Percentiles rank a stretch among this genome's conserved stretches.
Evolutionary conservation across 768 basidiomycete species (phyloP).

Genomic region (Suillus spraguei): DNA sequence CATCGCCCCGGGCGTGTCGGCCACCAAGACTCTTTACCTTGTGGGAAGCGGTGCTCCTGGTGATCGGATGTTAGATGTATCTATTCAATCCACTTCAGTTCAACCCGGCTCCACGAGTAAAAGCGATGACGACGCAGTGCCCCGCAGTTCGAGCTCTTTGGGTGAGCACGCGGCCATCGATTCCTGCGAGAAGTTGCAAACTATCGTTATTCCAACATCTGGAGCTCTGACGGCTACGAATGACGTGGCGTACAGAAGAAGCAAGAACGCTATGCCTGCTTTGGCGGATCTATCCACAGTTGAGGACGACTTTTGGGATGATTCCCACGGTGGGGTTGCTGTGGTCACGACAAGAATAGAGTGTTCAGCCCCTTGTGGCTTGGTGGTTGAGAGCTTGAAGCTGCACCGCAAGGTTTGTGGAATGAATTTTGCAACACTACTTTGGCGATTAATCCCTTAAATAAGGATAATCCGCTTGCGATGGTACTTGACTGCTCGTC

Average conservation of each 20-base stretch:
- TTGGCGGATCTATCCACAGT: slow-evolving; percentile 57
- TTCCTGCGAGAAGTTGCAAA: slow-evolving; percentile 60
- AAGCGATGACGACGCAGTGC: background rate
- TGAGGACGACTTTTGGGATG: slow-evolving; percentile 56
- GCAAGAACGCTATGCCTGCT: slow-evolving; percentile 43
- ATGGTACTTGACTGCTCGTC: slow-evolving; percentile 56
- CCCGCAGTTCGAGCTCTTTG: slow-evolving; percentile 18
- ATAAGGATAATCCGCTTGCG: slow-evolving; percentile 46
- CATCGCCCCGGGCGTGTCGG: slow-evolving; percentile 58
- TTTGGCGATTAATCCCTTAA: slow-evolving; percentile 1
- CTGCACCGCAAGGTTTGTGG: slow-evolving; percentile 50
- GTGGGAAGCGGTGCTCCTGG: slow-evolving; percentile 63
- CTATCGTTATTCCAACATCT: slow-evolving; percentile 67
- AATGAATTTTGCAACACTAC: background rate
- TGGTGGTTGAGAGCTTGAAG: slow-evolving; percentile 53
- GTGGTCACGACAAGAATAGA: slow-evolving; percentile 52
- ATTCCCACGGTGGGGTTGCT: slow-evolving; percentile 55
- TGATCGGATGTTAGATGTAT: slow-evolving; percentile 78
- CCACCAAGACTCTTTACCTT: slow-evolving; percentile 65
- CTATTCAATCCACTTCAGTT: slow-evolving; percentile 61
- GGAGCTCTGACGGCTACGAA: slow-evolving; percentile 59
- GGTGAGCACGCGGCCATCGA: slow-evolving; percentile 31
- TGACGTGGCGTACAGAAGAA: slow-evolving; percentile 54
- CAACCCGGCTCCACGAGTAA: slow-evolving; percentile 7
- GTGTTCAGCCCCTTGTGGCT: slow-evolving; percentile 56